phyloP scores from a whole-genome alignment of 129 eudicot species.

The Daucus carota region DNA sequence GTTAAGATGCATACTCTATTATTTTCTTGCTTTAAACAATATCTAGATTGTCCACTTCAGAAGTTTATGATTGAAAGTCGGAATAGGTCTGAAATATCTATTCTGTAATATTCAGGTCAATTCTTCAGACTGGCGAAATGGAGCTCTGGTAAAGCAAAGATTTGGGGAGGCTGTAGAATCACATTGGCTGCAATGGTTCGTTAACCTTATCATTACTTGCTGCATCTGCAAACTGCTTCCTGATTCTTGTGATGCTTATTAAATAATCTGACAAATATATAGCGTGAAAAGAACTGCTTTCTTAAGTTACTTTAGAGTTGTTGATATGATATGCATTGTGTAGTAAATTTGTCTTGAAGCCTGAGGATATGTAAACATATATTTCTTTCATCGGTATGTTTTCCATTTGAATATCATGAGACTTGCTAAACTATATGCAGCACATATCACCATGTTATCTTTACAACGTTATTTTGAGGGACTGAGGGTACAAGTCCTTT shows the following conservation, averaged over 20 bases:
- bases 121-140: slow-evolving; percentile 96
- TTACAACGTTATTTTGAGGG: no score
- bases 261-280: neutral
- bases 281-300: neutral
- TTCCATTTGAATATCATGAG: no score
- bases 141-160: slow-evolving; percentile 87
- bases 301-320: neutral
- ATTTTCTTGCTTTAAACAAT: neutral
- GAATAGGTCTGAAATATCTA: slow-evolving; percentile 1
- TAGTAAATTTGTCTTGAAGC: neutral
- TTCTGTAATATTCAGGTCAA: slow-evolving; percentile 52
- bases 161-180: slow-evolving; percentile 94
- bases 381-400: no score
- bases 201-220: slow-evolving; percentile 13
- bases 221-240: neutral
- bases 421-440: no score
- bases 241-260: neutral
- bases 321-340: neutral
- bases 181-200: slow-evolving; percentile 78
- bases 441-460: no score
- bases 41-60: neutral
- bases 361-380: no score
- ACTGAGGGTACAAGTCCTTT: no score
- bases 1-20: slow-evolving; percentile 7
- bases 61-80: slow-evolving; percentile 5